A percentile compares a stretch with the other conserved stretches of the same genome.
Evolutionary conservation across 2,329 filamentous ascomycete genomes (phyloP).

Genomic region (Knoxdaviesia proteae): DNA sequence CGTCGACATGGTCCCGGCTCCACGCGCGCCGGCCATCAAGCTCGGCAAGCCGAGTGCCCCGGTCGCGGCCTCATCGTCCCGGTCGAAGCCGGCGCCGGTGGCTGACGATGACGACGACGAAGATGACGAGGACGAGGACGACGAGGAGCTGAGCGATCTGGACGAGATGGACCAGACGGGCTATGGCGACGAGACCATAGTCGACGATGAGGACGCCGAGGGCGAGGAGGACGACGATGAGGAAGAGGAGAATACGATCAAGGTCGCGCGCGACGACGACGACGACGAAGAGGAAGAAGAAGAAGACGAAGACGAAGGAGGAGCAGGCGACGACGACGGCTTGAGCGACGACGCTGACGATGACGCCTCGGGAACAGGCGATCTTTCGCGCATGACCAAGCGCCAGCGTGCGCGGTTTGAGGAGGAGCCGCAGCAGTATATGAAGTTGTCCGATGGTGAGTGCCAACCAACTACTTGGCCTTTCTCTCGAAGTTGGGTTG

Average conservation of each 20-base stretch:
- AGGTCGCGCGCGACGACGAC: conserved; percentile 19
- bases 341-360: conserved; percentile 17
- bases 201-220: conserved; percentile 23
- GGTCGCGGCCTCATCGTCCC: conserved; percentile 13
- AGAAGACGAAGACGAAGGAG: conserved; percentile 15
- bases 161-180: conserved; percentile 23
- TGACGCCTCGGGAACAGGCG: conserved; percentile 27
- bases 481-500: neutral
- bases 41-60: conserved; percentile 22
- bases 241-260: conserved; percentile 7
- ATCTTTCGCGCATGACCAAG: conserved; percentile 39
- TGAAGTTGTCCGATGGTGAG: conserved; percentile 40
- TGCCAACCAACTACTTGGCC: neutral
- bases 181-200: conserved; percentile 22
- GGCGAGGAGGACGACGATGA: conserved; percentile 19
- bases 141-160: conserved; percentile 35
- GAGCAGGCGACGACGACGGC: conserved; percentile 16
- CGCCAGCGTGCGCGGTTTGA: conserved; percentile 38
- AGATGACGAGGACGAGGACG: conserved; percentile 26
- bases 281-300: conserved; percentile 19
- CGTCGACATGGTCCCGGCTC: conserved; percentile 22
- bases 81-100: conserved; percentile 12
- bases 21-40: conserved; percentile 21
- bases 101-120: conserved; percentile 8
- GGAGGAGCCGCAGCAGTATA: conserved; percentile 29